Base-by-base conservation (phyloP, 1,284 basidiomycete species). In the Macrocystidia cucumis region DNA sequence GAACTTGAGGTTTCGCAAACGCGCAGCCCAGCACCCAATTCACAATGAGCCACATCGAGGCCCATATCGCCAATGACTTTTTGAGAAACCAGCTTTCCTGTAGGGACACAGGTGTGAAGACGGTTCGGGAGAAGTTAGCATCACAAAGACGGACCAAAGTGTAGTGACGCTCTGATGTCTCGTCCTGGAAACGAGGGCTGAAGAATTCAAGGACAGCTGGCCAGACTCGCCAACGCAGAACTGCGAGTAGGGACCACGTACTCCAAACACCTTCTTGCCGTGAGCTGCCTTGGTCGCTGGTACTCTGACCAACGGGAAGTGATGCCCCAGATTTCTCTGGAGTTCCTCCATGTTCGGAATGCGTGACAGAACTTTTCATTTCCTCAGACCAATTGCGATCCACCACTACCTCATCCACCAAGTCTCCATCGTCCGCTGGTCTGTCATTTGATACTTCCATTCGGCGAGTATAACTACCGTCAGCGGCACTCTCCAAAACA, bases 381-480 rank as follows among this genome's bases (percentile, higher is more conserved):
- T 75, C 71, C 41, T 75, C 72, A 3, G 65, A 60, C 80, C 79
- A 84, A 23, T 65, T 57, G 30, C 79, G 69, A 54, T 85, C 81
- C 11, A 85, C 78, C n/a, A 85, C 72, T 11, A 83, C 71, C 56
- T 78, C 69, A 51, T 86, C 69, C 1, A 84, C 72, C 32, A 63
- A 54, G 19, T 56, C 40, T 24, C 34, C 37, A 30, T 59, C 59
- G 19, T 50, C 48, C 19, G 49, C 55, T 21, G 34, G 20, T 23
- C 31, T 32, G 17, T 50, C 57, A 2, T 44, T 44, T 14, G 40
- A 29, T n/a, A 38, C 47, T 13, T 49, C 47, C 35, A 51, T 41
- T 29, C 40, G 52, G 16, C 17, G 50, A 9, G 41, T 47, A 14
- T 51, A 59, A 37, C 51, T 63, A 44, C 59, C 59, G 35, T 67